Evolutionary conservation across 257 asterid genomes (phyloP).

Genomic region (Nicotiana sylvestris): DNA sequence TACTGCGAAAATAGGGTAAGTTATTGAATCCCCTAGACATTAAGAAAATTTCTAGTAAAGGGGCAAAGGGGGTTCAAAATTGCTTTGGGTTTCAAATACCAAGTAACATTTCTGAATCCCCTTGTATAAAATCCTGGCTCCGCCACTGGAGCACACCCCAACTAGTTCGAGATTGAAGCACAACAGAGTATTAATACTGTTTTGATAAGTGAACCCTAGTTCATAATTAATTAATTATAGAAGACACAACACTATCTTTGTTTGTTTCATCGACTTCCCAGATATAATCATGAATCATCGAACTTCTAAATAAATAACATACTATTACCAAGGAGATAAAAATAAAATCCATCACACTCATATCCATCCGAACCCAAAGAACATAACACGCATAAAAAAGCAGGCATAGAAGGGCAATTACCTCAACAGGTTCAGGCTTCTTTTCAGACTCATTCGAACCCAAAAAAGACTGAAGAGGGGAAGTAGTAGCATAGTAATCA

Average conservation of each 20-base stretch:
- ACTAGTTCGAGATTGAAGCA: neutral
- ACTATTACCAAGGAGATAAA: neutral
- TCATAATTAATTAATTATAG: neutral
- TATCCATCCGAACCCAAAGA: neutral
- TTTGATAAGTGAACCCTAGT: neutral
- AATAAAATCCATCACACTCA: neutral
- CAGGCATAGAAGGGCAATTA: slow-evolving; percentile 11
- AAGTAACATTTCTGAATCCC: too few species aligned
- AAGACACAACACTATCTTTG: neutral
- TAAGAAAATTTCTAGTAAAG: too few species aligned
- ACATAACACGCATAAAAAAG: neutral
- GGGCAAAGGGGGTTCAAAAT: too few species aligned
- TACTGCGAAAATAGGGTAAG: too few species aligned
- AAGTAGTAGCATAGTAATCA: slow-evolving; percentile 74
- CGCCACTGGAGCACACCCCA: neutral
- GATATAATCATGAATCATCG: neutral
- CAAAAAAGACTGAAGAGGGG: slow-evolving; percentile 67
- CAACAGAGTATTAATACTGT: neutral
- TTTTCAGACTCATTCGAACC: slow-evolving; percentile 29
- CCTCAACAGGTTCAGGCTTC: slow-evolving; percentile 55
- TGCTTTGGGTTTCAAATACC: too few species aligned
- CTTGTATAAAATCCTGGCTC: too few species aligned
- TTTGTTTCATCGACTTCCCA: neutral
- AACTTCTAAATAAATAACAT: neutral
- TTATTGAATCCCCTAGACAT: too few species aligned